Evolutionary conservation across 805 yeast species (phyloP), one percentile per base, ranked within the genome.

Genomic region (Suhomyces sp.): DNA sequence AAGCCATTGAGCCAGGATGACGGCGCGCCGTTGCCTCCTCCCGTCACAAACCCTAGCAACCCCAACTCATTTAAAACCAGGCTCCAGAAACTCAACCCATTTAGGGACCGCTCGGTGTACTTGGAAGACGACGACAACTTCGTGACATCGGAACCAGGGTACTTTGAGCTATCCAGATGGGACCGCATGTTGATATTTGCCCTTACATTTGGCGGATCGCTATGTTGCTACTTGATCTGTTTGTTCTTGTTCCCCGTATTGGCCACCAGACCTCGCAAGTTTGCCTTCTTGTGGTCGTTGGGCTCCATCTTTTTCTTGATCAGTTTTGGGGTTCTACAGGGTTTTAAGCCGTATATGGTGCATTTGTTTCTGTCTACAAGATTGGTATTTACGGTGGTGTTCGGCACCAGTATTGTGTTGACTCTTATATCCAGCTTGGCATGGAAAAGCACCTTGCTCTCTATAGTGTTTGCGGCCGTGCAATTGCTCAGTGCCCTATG

Each of bases 251-350:
- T 73, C 64, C 79, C 79, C 4, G 67, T 76, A 25, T 61, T 76
- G 44, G 60, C 72, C 24, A 60, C 74, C 45, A 75, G 72, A 57
- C 80, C 80, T 2, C 60, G 77, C 41, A 76, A 75, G 56, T 75
- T 76, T 62, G 79, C 79, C 24, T 56, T 76, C n/a, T 62, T 76
- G 48, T 76, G 80, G 79, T 73, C 79, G 8, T 57, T 75, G 39
- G 80, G 80, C 2, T 72, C 77, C 15, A 71, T 76, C 15, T 72
- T 76, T 60, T 76, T 76, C 62, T 60, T 76, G 55, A 70, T 75
- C 8, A 73, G 78, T 56, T 76, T 76, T 56, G 79, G 79, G 5
- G 78, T 75, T 3, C 61, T 75, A 45, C 79, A 75, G 54, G 79
- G 79, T 1, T 66, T 69, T 55, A 61, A 63, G 56, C 63, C 77